A percentile compares a stretch with the other conserved stretches of the same genome.
Evolutionary conservation across 1,284 basidiomycete genomes (phyloP).

Genomic region (Ganoderma lingzhi): DNA sequence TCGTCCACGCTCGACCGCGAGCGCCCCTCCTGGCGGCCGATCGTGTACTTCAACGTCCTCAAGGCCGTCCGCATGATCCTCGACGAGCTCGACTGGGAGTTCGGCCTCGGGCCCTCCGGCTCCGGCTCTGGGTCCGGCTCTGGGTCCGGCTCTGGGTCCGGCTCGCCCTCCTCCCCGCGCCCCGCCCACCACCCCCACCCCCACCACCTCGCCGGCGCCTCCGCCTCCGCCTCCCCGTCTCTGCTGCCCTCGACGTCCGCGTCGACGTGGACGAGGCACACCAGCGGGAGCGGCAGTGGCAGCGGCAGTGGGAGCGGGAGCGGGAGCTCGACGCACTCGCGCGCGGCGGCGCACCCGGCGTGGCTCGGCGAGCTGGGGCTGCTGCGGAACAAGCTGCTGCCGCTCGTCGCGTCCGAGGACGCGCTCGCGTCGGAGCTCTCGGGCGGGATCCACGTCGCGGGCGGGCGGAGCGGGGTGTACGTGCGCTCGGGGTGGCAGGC

Average conservation of each 20-base stretch:
- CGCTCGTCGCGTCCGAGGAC: constrained; percentile 72
- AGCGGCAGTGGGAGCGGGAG: constrained; percentile 31
- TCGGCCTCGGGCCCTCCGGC: constrained; percentile 41
- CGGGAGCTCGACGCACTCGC: constrained; percentile 30
- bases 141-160: too few species aligned
- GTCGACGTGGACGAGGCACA: constrained; percentile 12
- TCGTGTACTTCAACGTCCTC: constrained; percentile 84
- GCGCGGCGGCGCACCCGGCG: constrained; percentile 31
- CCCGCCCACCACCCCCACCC: neutral
- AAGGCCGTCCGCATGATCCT: constrained; percentile 80
- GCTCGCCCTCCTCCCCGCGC: constrained; percentile 27
- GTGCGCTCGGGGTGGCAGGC: constrained; percentile 75
- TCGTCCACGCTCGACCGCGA: constrained; percentile 72
- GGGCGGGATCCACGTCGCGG: constrained; percentile 64
- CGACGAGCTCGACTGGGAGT: constrained; percentile 73
- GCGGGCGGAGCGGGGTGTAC: constrained; percentile 67
- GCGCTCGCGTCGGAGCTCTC: constrained; percentile 72
- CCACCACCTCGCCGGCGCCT: too few species aligned
- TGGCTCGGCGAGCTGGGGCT: constrained; percentile 57
- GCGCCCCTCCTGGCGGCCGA: constrained; percentile 77
- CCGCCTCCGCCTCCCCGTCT: too few species aligned
- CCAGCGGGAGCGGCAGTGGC: constrained; percentile 28
- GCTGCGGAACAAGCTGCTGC: constrained; percentile 64
- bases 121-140: constrained; percentile 8
- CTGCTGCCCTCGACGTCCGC: constrained; percentile 17